Conservation (phyloP, 495 filamentous ascomycete species). For the Neurospora cerealis region DNA sequence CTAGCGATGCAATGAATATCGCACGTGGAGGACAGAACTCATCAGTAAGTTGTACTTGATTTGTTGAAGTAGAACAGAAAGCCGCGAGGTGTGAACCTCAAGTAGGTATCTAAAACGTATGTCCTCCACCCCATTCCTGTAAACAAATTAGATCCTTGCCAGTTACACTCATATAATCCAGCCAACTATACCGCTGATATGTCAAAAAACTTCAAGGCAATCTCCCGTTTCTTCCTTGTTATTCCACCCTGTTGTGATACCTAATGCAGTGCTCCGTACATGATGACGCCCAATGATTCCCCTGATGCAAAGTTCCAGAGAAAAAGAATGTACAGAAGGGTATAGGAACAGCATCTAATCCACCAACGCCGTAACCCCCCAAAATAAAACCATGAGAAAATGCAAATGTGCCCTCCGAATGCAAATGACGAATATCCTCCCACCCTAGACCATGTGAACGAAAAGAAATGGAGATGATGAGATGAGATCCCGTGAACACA, state of each 20-base stretch:
- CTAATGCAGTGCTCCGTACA: neutral
- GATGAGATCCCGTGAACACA: neutral
- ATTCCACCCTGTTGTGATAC: neutral
- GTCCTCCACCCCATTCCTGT: neutral
- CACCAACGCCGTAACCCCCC: neutral
- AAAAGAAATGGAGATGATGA: neutral
- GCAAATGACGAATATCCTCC: neutral
- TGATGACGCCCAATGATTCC: neutral
- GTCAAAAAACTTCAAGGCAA: neutral
- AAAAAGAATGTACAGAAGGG: neutral
- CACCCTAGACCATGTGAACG: neutral
- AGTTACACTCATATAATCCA: neutral
- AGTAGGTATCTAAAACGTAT: neutral
- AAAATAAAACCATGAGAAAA: neutral
- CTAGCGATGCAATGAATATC: neutral
- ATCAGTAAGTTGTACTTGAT: neutral
- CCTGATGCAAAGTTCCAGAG: neutral
- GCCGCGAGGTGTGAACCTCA: neutral
- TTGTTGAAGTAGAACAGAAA: neutral
- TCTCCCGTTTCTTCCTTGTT: neutral
- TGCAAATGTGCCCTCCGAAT: neutral
- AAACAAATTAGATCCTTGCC: neutral
- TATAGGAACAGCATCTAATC: neutral
- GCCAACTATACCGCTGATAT: neutral
- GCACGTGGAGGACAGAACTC: neutral